Evolutionary conservation across 2,329 filamentous ascomycete species (phyloP).

Genomic region (Macrophomina tecta): DNA sequence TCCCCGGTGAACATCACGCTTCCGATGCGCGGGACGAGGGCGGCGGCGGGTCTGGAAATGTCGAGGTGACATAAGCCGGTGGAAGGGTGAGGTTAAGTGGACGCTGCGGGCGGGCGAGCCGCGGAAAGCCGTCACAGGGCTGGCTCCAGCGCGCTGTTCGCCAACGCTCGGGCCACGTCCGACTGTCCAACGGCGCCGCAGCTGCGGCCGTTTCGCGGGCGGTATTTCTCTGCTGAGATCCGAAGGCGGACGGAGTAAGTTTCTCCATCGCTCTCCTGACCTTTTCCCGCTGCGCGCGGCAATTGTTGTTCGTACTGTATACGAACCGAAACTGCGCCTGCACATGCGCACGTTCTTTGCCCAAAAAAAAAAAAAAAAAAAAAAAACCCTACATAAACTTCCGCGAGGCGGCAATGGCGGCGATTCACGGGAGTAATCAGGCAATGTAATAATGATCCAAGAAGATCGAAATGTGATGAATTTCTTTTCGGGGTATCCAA

Average conservation of each 20-base stretch:
- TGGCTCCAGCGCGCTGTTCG: not conserved
- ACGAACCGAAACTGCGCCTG: not conserved
- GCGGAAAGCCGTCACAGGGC: not conserved
- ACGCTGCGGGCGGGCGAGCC: not conserved
- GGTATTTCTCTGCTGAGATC: not conserved
- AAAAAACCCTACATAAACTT: no score
- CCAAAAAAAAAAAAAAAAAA: no score
- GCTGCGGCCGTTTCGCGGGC: no score
- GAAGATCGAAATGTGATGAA: constrained; percentile 8
- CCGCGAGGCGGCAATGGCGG: not conserved
- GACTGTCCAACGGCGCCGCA: not conserved
- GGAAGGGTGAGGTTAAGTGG: constrained; percentile 4
- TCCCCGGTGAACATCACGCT: constrained; percentile 13
- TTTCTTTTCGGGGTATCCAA: constrained; percentile 21
- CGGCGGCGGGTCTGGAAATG: not conserved
- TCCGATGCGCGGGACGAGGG: not conserved
- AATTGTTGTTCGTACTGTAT: no score
- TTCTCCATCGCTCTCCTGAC: not conserved
- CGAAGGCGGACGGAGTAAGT: not conserved
- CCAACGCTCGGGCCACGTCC: not conserved
- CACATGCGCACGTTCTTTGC: not conserved
- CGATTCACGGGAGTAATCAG: not conserved
- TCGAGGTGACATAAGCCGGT: constrained; percentile 16
- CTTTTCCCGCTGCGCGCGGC: no score
- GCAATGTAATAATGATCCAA: not conserved